phyloP scores from a whole-genome alignment of 2,329 filamentous ascomycete species.

The Aspergillus vadensis region DNA sequence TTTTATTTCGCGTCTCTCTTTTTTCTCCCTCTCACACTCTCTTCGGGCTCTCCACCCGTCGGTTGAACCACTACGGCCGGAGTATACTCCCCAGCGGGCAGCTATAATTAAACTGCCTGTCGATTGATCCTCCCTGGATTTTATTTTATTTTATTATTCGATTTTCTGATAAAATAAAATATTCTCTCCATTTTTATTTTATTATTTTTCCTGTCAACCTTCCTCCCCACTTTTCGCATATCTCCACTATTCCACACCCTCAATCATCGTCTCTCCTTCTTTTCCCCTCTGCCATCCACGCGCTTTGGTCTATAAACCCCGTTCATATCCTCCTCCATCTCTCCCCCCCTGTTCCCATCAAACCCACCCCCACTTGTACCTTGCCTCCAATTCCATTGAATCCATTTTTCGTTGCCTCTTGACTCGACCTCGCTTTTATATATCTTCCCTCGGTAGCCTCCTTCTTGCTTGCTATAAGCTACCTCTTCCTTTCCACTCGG shows the following conservation, averaged over 20 bases:
- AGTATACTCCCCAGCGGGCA: background rate
- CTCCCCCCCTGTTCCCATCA: constrained; percentile 14
- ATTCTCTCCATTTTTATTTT: background rate
- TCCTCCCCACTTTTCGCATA: constrained; percentile 21
- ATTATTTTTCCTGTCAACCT: constrained; percentile 13
- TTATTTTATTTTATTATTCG: constrained; percentile 5
- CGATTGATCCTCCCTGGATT: constrained; percentile 14
- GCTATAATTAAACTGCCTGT: constrained; percentile 23
- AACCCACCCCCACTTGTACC: constrained; percentile 16
- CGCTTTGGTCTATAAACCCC: constrained; percentile 25
- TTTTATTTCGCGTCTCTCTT: too few species aligned
- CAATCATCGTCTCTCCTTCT: background rate
- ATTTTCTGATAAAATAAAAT: background rate
- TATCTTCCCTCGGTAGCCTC: constrained; percentile 18
- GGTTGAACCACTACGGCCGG: background rate
- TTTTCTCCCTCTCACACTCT: too few species aligned
- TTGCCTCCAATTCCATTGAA: constrained; percentile 9
- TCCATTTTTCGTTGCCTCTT: constrained; percentile 6
- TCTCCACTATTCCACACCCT: constrained; percentile 7
- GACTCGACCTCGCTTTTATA: constrained; percentile 16
- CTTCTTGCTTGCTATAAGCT: constrained; percentile 2
- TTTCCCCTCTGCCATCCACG: constrained; percentile 12
- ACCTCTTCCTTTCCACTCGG: constrained; percentile 5
- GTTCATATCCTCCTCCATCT: constrained; percentile 9
- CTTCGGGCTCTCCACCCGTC: background rate